phyloP scores from a whole-genome alignment of 2,329 filamentous ascomycete genomes.

The Ascocoryne sarcoides region DNA sequence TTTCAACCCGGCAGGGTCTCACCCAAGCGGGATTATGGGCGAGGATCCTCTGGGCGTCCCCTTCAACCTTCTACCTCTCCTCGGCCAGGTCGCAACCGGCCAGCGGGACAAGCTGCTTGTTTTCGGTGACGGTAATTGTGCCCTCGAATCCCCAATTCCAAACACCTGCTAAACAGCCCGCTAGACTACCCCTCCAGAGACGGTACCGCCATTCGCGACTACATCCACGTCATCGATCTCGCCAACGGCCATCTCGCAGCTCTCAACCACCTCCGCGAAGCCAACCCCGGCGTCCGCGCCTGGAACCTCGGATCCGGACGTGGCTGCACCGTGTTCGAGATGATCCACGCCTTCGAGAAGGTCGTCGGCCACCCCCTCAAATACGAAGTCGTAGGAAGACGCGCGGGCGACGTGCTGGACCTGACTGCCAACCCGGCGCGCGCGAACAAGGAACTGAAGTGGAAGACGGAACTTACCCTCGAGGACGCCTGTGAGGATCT shows the following conservation, averaged over 20 bases:
- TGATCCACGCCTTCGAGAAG: constrained; percentile 86
- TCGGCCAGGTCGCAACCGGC: constrained; percentile 92
- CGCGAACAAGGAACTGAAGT: constrained; percentile 81
- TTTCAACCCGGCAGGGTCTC: constrained; percentile 94
- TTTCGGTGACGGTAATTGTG: constrained; percentile 72
- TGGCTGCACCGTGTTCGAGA: constrained; percentile 93
- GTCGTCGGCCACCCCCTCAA: constrained; percentile 79
- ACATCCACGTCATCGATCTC: constrained; percentile 93
- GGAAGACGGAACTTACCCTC: constrained; percentile 85
- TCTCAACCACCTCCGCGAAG: constrained; percentile 76
- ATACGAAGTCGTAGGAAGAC: constrained; percentile 76
- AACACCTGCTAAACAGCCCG: constrained; percentile 8
- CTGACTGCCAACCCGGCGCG: constrained; percentile 84
- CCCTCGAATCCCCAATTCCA: neutral
- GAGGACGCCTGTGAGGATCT: constrained; percentile 91
- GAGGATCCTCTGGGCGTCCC: constrained; percentile 94
- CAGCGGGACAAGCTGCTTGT: constrained; percentile 90
- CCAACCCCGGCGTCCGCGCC: constrained; percentile 81
- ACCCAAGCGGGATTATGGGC: constrained; percentile 94
- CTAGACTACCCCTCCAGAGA: constrained; percentile 84
- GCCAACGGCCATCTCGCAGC: constrained; percentile 80
- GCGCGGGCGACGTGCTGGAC: constrained; percentile 86
- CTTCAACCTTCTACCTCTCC: constrained; percentile 87
- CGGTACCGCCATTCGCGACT: constrained; percentile 91
- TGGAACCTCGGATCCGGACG: constrained; percentile 96